Conservation (phyloP, 805 yeast genomes). For the Metschnikowia lachancei region DNA sequence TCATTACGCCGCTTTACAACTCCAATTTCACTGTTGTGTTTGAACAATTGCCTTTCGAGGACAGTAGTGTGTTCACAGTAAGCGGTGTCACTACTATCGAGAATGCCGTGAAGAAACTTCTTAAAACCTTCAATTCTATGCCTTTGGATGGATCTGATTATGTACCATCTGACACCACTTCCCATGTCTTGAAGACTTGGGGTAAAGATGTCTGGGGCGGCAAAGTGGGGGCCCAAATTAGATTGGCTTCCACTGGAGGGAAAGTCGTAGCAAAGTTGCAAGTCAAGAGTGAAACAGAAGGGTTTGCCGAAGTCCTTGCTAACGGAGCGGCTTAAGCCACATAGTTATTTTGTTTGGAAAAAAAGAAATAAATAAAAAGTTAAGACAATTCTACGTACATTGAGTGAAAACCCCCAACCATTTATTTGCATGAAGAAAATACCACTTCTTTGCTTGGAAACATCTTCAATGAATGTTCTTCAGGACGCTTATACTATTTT, state of each 20-base stretch:
- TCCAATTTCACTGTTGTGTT: slow-evolving; percentile 72
- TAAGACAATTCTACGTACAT: not conserved
- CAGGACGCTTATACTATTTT: not conserved
- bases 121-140: slow-evolving; percentile 45
- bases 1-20: slow-evolving; percentile 69
- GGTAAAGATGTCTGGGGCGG: slow-evolving; percentile 72
- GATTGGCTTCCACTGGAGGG: slow-evolving; percentile 53
- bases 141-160: slow-evolving; percentile 73
- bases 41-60: slow-evolving; percentile 64
- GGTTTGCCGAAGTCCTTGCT: slow-evolving; percentile 21
- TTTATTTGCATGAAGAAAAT: too few relatives aligned
- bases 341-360: slow-evolving; percentile 1
- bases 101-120: slow-evolving; percentile 49
- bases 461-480: not conserved
- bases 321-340: slow-evolving; percentile 5
- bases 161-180: slow-evolving; percentile 55
- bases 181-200: slow-evolving; percentile 74
- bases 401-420: not conserved
- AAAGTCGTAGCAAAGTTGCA: slow-evolving; percentile 60
- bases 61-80: slow-evolving; percentile 67
- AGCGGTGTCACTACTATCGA: slow-evolving; percentile 39
- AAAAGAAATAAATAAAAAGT: not conserved
- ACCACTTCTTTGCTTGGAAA: too few relatives aligned
- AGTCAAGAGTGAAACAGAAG: slow-evolving; percentile 46
- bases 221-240: slow-evolving; percentile 49